Percentiles rank a stretch among this genome's conserved stretches.
Evolutionary conservation across 192 early-diverging fungal species (phyloP).

Genomic region (Coemansia sp.): DNA sequence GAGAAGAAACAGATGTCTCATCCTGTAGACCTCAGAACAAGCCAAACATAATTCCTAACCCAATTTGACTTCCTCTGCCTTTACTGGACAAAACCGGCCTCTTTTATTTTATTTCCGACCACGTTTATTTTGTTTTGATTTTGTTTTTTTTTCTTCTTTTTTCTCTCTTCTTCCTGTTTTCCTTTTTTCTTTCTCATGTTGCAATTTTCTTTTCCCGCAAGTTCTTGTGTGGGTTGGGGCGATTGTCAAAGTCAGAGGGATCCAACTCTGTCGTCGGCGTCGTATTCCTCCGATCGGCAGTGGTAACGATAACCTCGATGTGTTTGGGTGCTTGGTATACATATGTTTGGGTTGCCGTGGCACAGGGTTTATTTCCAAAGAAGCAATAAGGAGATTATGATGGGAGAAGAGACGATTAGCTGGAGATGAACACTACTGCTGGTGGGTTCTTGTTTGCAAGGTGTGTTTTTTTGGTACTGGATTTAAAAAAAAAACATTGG

Average conservation of each 20-base stretch:
- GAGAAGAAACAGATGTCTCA: slow-evolving; percentile 49
- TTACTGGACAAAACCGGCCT: neutral
- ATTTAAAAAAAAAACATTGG: neutral
- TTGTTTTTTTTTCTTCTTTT: slow-evolving; percentile 3
- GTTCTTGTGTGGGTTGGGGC: neutral
- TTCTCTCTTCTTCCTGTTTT: neutral
- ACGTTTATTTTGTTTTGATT: neutral
- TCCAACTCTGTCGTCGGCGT: no score
- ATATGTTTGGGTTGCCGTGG: neutral
- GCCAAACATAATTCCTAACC: neutral
- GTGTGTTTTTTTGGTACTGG: no score
- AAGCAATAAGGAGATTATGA: neutral
- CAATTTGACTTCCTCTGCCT: neutral
- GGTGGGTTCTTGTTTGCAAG: neutral
- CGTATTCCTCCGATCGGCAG: neutral
- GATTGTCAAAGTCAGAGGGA: neutral
- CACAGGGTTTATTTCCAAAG: neutral
- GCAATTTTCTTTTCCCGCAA: neutral
- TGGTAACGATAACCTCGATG: neutral
- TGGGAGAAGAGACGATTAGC: neutral
- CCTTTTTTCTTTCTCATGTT: slow-evolving; percentile 1
- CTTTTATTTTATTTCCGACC: neutral
- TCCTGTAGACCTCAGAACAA: slow-evolving; percentile 25
- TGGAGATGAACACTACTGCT: no score
- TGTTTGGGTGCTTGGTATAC: neutral